A percentile compares a stretch with the other conserved stretches of the same genome.
These are phyloP conservation scores for Stephanodiscus minutulus DNA, from an alignment of 108 stramenopile species.

Conservation along the genomic window DNA sequence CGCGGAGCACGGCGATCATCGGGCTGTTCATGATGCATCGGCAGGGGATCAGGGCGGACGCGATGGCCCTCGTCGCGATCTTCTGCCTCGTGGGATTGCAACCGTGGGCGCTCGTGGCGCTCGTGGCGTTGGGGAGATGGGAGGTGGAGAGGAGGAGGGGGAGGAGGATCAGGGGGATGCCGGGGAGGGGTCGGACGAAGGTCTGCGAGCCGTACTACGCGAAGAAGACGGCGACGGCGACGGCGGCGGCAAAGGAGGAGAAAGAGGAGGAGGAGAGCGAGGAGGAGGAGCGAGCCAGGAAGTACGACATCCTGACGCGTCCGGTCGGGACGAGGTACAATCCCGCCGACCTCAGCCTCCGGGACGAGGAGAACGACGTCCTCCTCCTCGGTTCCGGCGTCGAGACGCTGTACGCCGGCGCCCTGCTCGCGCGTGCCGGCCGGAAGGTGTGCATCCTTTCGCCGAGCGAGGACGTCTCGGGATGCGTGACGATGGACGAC, in stretches of 20 bases:
- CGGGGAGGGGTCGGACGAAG: slow-evolving; percentile 3
- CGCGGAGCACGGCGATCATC: slow-evolving; percentile 66
- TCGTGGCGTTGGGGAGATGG: slow-evolving; percentile 58
- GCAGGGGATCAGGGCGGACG: slow-evolving; percentile 59
- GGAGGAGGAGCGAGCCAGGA: slow-evolving; percentile 35
- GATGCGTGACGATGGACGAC: slow-evolving; percentile 52
- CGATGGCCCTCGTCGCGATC: slow-evolving; percentile 56
- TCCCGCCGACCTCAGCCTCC: slow-evolving; percentile 53
- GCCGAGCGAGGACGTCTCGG: slow-evolving; percentile 71
- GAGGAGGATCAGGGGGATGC: slow-evolving; percentile 48
- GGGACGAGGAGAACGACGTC: slow-evolving; percentile 66
- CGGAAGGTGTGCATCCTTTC: slow-evolving; percentile 71
- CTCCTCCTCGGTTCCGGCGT: slow-evolving; percentile 82
- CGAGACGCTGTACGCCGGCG: slow-evolving; percentile 68
- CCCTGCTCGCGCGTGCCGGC: slow-evolving; percentile 82
- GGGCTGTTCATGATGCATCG: slow-evolving; percentile 87
- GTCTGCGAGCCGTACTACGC: slow-evolving; percentile 41
- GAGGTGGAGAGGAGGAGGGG: slow-evolving; percentile 56
- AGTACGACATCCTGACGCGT: slow-evolving; percentile 53
- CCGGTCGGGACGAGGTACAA: slow-evolving; percentile 67
- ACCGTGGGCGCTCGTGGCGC: slow-evolving; percentile 84
- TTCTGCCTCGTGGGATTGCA: slow-evolving; percentile 86
- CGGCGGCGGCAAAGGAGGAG: neutral
- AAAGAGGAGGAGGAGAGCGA: slow-evolving; percentile 33
- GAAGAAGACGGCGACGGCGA: neutral